Conservation (phyloP, 495 filamentous ascomycete genomes). For the Umbilicaria muhlenbergii region DNA sequence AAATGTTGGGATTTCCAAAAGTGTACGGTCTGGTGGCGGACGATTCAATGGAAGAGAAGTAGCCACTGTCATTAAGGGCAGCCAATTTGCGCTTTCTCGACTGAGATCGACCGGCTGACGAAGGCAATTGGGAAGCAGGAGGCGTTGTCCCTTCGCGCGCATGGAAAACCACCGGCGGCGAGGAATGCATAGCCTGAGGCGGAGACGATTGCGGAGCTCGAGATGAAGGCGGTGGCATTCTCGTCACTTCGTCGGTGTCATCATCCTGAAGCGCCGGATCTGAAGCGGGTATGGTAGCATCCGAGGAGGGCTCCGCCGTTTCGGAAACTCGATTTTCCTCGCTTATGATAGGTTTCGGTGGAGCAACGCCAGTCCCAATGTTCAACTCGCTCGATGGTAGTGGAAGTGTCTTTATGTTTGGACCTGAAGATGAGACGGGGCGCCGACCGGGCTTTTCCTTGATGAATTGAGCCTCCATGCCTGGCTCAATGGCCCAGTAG, state of each 20-base stretch:
- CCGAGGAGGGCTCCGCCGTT: slow-evolving; percentile 61
- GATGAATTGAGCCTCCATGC: slow-evolving; percentile 73
- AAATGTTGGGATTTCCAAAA: slow-evolving; percentile 43
- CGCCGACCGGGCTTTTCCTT: slow-evolving; percentile 62
- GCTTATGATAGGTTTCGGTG: neutral
- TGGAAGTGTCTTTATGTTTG: slow-evolving; percentile 8
- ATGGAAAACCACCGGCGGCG: slow-evolving; percentile 65
- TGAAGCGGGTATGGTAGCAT: slow-evolving; percentile 85
- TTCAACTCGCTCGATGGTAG: slow-evolving; percentile 9
- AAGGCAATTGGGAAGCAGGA: slow-evolving; percentile 39
- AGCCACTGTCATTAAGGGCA: slow-evolving; percentile 85
- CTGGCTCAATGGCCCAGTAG: slow-evolving; percentile 88
- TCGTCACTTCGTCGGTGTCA: slow-evolving; percentile 28
- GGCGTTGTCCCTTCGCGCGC: slow-evolving; percentile 63
- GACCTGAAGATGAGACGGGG: slow-evolving; percentile 23
- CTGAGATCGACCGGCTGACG: slow-evolving; percentile 38
- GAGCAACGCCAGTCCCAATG: neutral
- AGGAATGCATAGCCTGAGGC: slow-evolving; percentile 60
- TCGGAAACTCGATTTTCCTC: slow-evolving; percentile 10
- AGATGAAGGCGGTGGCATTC: slow-evolving; percentile 16
- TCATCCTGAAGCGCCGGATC: slow-evolving; percentile 60
- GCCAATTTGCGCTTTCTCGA: slow-evolving; percentile 57
- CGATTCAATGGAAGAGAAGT: slow-evolving; percentile 94
- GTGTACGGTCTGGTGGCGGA: slow-evolving; percentile 64
- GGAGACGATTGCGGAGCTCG: slow-evolving; percentile 38